Conservation (phyloP, 1,284 basidiomycete genomes). For the Cryptococcus neoformans region DNA sequence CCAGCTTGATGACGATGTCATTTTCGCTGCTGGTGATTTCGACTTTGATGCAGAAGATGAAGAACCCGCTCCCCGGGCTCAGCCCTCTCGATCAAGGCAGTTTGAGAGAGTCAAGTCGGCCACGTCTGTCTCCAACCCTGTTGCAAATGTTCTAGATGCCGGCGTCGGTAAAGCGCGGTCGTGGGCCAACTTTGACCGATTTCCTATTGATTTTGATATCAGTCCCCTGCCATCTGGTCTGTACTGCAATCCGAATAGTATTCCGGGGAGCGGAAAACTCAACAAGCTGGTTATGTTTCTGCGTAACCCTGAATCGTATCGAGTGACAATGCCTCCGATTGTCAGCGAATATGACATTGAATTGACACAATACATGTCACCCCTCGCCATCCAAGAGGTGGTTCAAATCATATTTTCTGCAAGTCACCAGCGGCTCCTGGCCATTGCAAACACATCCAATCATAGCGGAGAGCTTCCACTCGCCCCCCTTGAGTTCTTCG, state of each 20-base stretch:
- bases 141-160: conserved; percentile 19
- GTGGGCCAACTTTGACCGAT: conserved; percentile 46
- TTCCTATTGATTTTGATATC: conserved; percentile 46
- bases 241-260: conserved; percentile 19
- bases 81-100: conserved; percentile 2
- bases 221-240: conserved; percentile 44
- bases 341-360: conserved; percentile 16
- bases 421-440: conserved; percentile 9
- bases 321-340: not conserved
- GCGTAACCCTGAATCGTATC: not conserved
- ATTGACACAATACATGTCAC: conserved; percentile 19
- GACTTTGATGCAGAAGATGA: conserved; percentile 31
- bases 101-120: conserved; percentile 9
- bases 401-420: conserved; percentile 29
- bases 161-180: conserved; percentile 44
- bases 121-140: not conserved
- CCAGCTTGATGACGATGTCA: conserved; percentile 36
- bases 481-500: conserved; percentile 22
- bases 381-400: conserved; percentile 19
- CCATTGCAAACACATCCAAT: conserved; percentile 15
- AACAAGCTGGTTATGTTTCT: conserved; percentile 11
- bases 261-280: conserved; percentile 27
- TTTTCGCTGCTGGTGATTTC: conserved; percentile 41
- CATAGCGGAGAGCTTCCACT: conserved; percentile 6
- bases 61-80: not conserved